phyloP scores from a whole-genome alignment of 148 eudicot species.

The Cornus suecica region DNA sequence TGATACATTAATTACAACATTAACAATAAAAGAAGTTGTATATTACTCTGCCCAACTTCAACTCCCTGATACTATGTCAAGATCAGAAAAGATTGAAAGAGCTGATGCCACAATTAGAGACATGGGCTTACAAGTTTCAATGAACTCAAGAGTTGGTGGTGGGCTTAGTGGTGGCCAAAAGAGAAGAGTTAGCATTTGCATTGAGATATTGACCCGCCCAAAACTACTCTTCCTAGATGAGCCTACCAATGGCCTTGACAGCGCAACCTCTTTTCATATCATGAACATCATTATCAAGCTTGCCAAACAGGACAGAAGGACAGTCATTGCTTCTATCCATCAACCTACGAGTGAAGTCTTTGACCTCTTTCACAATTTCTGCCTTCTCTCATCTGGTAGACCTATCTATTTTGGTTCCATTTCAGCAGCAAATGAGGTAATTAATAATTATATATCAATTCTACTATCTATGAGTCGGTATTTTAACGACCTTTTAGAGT shows the following conservation, averaged over 20 bases:
- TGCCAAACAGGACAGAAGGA: conserved; percentile 17
- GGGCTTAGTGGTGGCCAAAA: conserved; percentile 39
- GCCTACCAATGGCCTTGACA: conserved; percentile 17
- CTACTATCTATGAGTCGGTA: too few species aligned
- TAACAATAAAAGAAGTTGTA: conserved; percentile 31
- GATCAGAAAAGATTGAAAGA: conserved; percentile 29
- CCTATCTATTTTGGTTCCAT: conserved; percentile 57
- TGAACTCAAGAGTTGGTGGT: conserved; percentile 36
- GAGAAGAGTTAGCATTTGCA: conserved; percentile 41
- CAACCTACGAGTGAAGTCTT: conserved; percentile 20
- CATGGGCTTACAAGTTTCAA: conserved; percentile 32
- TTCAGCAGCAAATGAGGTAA: conserved; percentile 44
- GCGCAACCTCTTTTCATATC: conserved; percentile 19
- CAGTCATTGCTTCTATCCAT: conserved; percentile 14
- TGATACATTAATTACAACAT: conserved; percentile 32
- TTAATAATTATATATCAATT: too few species aligned
- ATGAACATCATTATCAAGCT: conserved; percentile 12
- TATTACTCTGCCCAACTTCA: conserved; percentile 37
- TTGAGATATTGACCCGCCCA: conserved; percentile 28
- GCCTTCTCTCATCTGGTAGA: conserved; percentile 54
- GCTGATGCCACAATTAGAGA: conserved; percentile 30
- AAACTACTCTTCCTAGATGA: conserved; percentile 30
- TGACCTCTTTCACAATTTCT: conserved; percentile 37
- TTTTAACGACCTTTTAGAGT: too few species aligned
- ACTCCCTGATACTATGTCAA: conserved; percentile 35